A percentile compares a stretch with the other conserved stretches of the same genome.
Evolutionary conservation across 306 rosid species (phyloP).

Genomic region (Datisca glomerata): DNA sequence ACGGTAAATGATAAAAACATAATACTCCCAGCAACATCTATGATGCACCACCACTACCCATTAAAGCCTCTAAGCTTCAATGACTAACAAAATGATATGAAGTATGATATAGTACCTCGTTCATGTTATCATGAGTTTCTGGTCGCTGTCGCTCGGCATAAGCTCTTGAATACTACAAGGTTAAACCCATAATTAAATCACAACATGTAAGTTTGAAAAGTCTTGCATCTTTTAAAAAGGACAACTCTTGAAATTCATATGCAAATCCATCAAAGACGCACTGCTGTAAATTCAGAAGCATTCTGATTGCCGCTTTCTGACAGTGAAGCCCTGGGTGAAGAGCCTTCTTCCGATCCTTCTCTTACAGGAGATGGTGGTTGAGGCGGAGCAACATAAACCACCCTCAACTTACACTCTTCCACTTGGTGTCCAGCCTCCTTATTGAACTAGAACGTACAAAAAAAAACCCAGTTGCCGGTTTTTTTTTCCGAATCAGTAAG

Average conservation of each 20-base stretch:
- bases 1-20: not conserved
- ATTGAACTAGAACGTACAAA: conserved; percentile 37
- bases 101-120: conserved; percentile 37
- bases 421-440: conserved; percentile 66
- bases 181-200: conserved; percentile 4
- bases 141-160: conserved; percentile 21
- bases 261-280: conserved; percentile 28
- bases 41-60: too few species aligned
- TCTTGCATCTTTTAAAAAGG: not conserved
- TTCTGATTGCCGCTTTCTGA: conserved; percentile 58
- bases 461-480: conserved; percentile 11
- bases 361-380: conserved; percentile 75
- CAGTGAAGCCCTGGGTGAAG: conserved; percentile 74
- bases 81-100: conserved; percentile 1
- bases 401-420: conserved; percentile 72
- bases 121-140: conserved; percentile 44
- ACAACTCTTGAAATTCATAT: conserved; percentile 3
- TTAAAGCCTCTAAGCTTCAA: not conserved
- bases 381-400: conserved; percentile 73
- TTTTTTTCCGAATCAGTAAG: not conserved
- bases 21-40: not conserved
- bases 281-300: conserved; percentile 39
- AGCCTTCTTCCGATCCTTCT: conserved; percentile 87
- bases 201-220: conserved; percentile 2
- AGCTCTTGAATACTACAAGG: conserved; percentile 47